Conservation (phyloP, 2,329 filamentous ascomycete species). For the Diplodia mutila region DNA sequence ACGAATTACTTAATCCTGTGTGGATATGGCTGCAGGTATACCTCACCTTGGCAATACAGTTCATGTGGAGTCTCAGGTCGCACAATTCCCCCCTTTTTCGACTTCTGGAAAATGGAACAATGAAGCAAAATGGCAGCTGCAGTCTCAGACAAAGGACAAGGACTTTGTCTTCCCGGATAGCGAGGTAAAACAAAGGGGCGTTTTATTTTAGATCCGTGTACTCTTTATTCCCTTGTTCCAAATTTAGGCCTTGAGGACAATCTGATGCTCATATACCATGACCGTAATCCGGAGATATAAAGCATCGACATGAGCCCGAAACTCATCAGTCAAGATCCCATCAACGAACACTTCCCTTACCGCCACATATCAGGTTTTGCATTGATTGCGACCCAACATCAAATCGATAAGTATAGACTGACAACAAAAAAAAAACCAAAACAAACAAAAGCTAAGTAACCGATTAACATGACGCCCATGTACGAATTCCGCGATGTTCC, state of each 20-base stretch:
- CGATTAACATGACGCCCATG: neutral
- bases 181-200: too few relatives aligned
- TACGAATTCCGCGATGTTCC: conserved; percentile 1
- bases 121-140: too few relatives aligned
- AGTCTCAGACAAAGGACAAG: too few relatives aligned
- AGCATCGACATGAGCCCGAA: neutral
- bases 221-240: too few relatives aligned
- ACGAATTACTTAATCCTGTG: neutral
- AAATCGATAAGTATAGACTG: neutral
- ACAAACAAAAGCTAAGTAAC: neutral
- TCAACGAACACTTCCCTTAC: neutral
- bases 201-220: too few relatives aligned
- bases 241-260: too few relatives aligned
- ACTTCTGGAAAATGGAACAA: too few relatives aligned
- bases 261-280: neutral
- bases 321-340: neutral
- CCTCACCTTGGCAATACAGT: too few relatives aligned
- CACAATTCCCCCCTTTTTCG: too few relatives aligned
- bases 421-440: too few relatives aligned
- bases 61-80: too few relatives aligned
- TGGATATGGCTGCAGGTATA: neutral
- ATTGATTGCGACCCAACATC: neutral
- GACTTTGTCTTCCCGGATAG: too few relatives aligned
- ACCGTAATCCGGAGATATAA: neutral
- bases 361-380: neutral